Evolutionary conservation across 23 red algal genomes (phyloP).

Genomic region (Agarophyton chilense): DNA sequence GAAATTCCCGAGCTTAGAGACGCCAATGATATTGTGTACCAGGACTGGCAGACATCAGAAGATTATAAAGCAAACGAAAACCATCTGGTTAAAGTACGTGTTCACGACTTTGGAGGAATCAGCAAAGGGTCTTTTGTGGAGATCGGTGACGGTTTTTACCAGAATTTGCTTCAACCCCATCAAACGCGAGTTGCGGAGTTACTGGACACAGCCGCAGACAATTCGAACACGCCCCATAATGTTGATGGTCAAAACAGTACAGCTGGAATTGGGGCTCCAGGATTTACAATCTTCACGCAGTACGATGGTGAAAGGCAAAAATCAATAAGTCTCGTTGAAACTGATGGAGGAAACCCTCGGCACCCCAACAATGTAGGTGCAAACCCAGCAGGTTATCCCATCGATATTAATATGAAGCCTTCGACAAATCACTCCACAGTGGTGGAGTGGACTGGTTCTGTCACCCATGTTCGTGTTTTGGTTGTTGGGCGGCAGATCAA

Average conservation of each 20-base stretch:
- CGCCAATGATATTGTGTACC: conserved; percentile 42
- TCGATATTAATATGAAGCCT: not conserved
- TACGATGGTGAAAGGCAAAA: not conserved
- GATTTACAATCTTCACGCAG: conserved; percentile 15
- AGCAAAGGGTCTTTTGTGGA: conserved; percentile 8
- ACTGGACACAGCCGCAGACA: not conserved
- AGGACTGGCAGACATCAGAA: conserved; percentile 24
- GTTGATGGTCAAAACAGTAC: not conserved
- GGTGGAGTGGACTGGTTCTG: conserved; percentile 16
- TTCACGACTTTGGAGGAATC: conserved; percentile 39
- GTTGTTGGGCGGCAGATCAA: not conserved
- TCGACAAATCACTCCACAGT: not conserved
- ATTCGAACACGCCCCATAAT: not conserved
- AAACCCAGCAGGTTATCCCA: not conserved
- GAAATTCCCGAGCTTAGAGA: conserved; percentile 10
- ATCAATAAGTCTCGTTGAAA: not conserved
- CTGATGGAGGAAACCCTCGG: not conserved
- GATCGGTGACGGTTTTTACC: conserved; percentile 12
- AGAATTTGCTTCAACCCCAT: not conserved
- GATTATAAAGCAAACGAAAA: conserved; percentile 15
- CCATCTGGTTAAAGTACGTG: conserved; percentile 14
- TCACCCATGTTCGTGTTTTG: conserved; percentile 16
- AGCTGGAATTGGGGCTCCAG: conserved; percentile 21
- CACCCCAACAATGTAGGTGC: not conserved
- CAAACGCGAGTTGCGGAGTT: not conserved